Conservation (phyloP, 306 rosid species). For the Sphenostylis stenocarpa region DNA sequence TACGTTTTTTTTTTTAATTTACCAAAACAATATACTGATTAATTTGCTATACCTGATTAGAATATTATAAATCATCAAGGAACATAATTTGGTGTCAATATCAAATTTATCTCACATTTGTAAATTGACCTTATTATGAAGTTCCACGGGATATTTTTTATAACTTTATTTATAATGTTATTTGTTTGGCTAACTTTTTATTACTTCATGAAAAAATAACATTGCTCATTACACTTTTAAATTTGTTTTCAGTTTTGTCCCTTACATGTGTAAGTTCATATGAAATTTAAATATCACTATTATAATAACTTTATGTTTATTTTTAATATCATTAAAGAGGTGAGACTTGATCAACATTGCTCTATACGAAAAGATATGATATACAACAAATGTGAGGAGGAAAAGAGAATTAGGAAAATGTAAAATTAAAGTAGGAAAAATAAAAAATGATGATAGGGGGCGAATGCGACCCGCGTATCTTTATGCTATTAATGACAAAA, state of each 20-base stretch:
- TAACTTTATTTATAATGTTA: neutral
- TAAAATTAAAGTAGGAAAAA: no score
- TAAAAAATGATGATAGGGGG: no score
- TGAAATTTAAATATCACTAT: no score
- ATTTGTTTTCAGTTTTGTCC: no score
- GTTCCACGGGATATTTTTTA: neutral
- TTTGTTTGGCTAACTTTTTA: neutral
- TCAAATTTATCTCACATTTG: neutral
- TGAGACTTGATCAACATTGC: neutral
- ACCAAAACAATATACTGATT: neutral
- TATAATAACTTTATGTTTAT: neutral
- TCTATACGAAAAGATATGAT: no score
- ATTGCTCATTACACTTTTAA: no score
- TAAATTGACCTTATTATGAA: neutral
- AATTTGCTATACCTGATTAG: neutral
- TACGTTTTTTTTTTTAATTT: neutral
- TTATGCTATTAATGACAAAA: no score
- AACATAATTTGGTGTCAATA: neutral
- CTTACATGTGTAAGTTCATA: no score
- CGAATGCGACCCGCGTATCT: no score
- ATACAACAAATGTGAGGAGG: no score
- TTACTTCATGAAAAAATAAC: neutral
- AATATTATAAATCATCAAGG: neutral
- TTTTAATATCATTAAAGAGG: neutral
- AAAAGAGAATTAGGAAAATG: no score